A percentile compares a stretch with the other conserved stretches of the same genome.
phyloP scores from a whole-genome alignment of 768 basidiomycete genomes.

The Tylopilus vinaceipallidus region DNA sequence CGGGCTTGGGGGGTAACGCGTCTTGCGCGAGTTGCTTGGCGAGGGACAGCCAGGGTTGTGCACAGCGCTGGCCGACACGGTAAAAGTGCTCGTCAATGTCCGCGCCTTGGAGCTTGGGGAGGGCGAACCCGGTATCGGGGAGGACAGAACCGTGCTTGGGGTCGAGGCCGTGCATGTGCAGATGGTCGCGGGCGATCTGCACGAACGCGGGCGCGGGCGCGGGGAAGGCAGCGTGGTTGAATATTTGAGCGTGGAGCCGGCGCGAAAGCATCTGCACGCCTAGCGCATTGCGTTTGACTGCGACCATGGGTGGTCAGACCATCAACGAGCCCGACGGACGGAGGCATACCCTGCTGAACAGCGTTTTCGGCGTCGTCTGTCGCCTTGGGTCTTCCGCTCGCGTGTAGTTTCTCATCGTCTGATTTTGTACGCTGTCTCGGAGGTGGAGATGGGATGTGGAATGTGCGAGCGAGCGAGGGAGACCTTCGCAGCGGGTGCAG shows the following conservation, averaged over 20 bases:
- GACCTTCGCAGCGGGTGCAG: constrained; percentile 17
- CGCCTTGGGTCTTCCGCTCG: not conserved
- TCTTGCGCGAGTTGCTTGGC: constrained; percentile 55
- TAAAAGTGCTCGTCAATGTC: constrained; percentile 90
- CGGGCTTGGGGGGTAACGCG: constrained; percentile 60
- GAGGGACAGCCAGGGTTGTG: constrained; percentile 77
- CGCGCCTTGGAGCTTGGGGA: constrained; percentile 80
- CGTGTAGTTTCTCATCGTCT: not conserved
- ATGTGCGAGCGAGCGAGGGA: constrained; percentile 10
- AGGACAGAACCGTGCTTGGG: constrained; percentile 76
- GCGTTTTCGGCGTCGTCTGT: not conserved
- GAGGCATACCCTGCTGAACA: constrained; percentile 10
- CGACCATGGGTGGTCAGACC: not conserved
- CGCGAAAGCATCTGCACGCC: constrained; percentile 93
- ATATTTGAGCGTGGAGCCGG: constrained; percentile 79
- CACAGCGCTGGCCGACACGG: constrained; percentile 61
- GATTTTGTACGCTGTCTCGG: constrained; percentile 16
- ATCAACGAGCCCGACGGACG: not conserved
- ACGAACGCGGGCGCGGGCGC: constrained; percentile 58
- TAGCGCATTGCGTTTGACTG: constrained; percentile 76
- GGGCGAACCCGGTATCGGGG: constrained; percentile 74
- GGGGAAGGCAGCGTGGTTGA: constrained; percentile 65
- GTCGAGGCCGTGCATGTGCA: constrained; percentile 77
- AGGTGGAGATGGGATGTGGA: constrained; percentile 11
- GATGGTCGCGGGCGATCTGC: constrained; percentile 78